Evolutionary conservation across 768 basidiomycete genomes (phyloP).

Genomic region (Xerocomellus chrysenteron): DNA sequence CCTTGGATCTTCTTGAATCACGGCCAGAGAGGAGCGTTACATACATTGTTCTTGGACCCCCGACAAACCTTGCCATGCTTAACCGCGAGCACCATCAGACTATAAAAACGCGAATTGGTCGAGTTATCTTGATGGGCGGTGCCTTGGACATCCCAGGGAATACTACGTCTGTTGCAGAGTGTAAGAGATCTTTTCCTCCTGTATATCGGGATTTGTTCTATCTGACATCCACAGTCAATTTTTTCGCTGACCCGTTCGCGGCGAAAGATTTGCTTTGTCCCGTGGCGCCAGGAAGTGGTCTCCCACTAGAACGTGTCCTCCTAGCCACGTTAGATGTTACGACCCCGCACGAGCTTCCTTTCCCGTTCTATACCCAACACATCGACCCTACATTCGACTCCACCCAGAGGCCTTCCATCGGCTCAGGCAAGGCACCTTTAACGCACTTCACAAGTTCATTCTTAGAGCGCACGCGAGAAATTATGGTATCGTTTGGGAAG

Average conservation of each 20-base stretch:
- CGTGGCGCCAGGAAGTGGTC: constrained; percentile 34
- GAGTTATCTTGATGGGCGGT: constrained; percentile 92
- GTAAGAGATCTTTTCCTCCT: constrained; percentile 41
- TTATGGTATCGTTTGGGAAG: constrained; percentile 78
- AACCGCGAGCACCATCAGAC: constrained; percentile 53
- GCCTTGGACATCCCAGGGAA: constrained; percentile 91
- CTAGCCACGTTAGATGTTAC: constrained; percentile 83
- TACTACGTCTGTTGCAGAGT: constrained; percentile 78
- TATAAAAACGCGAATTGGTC: constrained; percentile 59
- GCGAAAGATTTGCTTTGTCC: constrained; percentile 65
- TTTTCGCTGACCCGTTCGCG: constrained; percentile 85
- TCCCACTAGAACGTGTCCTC: constrained; percentile 67
- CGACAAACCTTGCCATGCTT: constrained; percentile 76
- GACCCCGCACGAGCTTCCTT: constrained; percentile 74
- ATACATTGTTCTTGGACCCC: constrained; percentile 72
- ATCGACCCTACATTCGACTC: constrained; percentile 65
- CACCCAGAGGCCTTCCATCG: constrained; percentile 46
- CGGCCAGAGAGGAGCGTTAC: constrained; percentile 55
- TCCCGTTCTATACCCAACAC: constrained; percentile 52
- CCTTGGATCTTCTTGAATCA: constrained; percentile 52
- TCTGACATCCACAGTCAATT: constrained; percentile 58
- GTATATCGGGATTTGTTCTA: background rate
- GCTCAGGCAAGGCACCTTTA: constrained; percentile 54
- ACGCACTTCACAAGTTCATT: constrained; percentile 79
- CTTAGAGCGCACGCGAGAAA: constrained; percentile 66